phyloP scores from a whole-genome alignment of 2,329 filamentous ascomycete species.

The Microascus cirrosus region DNA sequence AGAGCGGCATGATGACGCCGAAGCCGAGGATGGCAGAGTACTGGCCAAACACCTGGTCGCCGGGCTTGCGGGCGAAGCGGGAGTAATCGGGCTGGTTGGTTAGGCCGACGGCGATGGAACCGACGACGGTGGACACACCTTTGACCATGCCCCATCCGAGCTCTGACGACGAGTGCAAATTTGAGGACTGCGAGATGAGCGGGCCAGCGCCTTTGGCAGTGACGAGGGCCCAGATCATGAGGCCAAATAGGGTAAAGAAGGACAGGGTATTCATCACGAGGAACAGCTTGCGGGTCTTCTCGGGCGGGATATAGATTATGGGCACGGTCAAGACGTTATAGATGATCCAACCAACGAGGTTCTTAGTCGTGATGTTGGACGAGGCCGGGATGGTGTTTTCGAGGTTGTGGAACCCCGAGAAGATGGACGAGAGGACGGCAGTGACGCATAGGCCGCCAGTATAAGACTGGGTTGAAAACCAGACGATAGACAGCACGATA shows the following conservation, averaged over 20 bases:
- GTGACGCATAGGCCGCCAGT: neutral
- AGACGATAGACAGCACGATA: neutral
- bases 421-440: constrained; percentile 9
- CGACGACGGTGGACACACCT: constrained; percentile 28
- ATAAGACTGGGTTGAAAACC: neutral
- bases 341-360: constrained; percentile 16
- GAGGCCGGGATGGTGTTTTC: constrained; percentile 13
- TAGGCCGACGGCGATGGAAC: constrained; percentile 29
- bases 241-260: neutral
- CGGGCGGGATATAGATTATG: constrained; percentile 28
- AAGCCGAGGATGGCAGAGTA: constrained; percentile 23
- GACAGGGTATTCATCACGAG: neutral
- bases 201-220: neutral
- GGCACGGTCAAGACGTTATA: constrained; percentile 18
- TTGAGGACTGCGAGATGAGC: neutral
- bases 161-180: constrained; percentile 2
- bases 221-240: neutral
- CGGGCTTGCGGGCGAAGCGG: constrained; percentile 25
- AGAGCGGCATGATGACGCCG: constrained; percentile 23
- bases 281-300: constrained; percentile 17
- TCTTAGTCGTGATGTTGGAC: constrained; percentile 12
- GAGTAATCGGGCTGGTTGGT: constrained; percentile 33
- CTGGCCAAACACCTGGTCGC: constrained; percentile 28
- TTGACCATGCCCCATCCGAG: constrained; percentile 24
- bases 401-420: constrained; percentile 13